These are phyloP conservation scores for Phytopythium boreale DNA, from an alignment of 352 stramenopile species.

Conservation along the genomic window DNA sequence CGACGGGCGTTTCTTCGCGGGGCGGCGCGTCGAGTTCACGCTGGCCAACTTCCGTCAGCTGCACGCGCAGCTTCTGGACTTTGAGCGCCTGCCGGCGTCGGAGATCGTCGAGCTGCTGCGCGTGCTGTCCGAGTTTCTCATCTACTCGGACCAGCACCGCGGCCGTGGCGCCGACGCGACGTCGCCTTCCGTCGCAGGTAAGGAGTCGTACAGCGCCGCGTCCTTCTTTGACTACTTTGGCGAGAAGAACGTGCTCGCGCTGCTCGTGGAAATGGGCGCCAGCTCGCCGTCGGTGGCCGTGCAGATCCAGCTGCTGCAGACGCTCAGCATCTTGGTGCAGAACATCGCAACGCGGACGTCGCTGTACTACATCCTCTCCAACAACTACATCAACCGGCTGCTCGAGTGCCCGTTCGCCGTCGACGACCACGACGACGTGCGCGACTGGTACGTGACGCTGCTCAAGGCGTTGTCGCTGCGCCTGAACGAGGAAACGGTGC, in stretches of 20 bases:
- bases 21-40: constrained; percentile 48
- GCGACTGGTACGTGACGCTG: constrained; percentile 88
- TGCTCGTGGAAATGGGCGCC: constrained; percentile 86
- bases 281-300: constrained; percentile 49
- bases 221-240: constrained; percentile 96
- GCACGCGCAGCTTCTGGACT: constrained; percentile 64
- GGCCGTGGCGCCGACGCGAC: constrained; percentile 9
- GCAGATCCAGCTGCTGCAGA: constrained; percentile 93
- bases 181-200: constrained; percentile 9
- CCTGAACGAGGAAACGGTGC: constrained; percentile 86
- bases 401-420: constrained; percentile 77
- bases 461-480: constrained; percentile 85
- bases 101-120: constrained; percentile 83
- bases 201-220: constrained; percentile 26
- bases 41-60: constrained; percentile 72
- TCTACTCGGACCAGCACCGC: constrained; percentile 86
- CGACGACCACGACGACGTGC: constrained; percentile 76
- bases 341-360: constrained; percentile 88
- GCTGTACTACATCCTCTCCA: constrained; percentile 94
- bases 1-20: constrained; percentile 18
- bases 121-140: constrained; percentile 82
- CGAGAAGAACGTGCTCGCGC: constrained; percentile 93
- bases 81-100: constrained; percentile 49
- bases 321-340: constrained; percentile 90
- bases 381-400: constrained; percentile 94